A percentile compares a stretch with the other conserved stretches of the same genome.
phyloP scores from a whole-genome alignment of 2,329 filamentous ascomycete species.

The Phyllosticta citribraziliensis region DNA sequence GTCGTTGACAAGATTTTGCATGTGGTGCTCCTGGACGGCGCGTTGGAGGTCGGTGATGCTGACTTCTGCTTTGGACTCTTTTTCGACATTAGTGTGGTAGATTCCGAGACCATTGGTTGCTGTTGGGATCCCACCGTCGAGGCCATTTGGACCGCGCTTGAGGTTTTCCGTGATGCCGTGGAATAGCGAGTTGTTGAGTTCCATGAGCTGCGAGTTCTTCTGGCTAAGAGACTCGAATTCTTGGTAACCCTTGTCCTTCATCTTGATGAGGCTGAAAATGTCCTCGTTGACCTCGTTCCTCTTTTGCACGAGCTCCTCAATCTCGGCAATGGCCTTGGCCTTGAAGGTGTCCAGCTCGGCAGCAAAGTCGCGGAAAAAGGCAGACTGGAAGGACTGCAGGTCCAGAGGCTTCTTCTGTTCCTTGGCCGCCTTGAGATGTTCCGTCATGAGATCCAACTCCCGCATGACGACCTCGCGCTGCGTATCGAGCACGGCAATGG shows the following conservation, averaged over 20 bases:
- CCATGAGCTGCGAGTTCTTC: conserved; percentile 83
- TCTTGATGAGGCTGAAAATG: conserved; percentile 67
- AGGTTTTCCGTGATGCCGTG: conserved; percentile 90
- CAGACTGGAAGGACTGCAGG: conserved; percentile 56
- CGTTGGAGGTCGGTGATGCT: conserved; percentile 37
- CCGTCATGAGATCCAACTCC: conserved; percentile 80
- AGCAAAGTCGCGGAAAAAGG: conserved; percentile 53
- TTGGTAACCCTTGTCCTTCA: conserved; percentile 85
- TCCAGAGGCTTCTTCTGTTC: conserved; percentile 72
- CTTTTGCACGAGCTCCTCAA: conserved; percentile 85
- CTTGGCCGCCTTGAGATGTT: conserved; percentile 80
- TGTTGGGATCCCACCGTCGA: conserved; percentile 31
- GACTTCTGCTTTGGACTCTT: conserved; percentile 28
- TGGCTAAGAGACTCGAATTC: conserved; percentile 92
- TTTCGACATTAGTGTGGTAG: conserved; percentile 33
- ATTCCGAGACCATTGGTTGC: conserved; percentile 53
- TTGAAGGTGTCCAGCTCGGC: conserved; percentile 60
- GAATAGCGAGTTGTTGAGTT: conserved; percentile 91
- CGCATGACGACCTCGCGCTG: conserved; percentile 93
- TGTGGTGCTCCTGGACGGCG: conserved; percentile 20
- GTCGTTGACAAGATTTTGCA: conserved; percentile 36
- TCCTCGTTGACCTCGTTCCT: conserved; percentile 78
- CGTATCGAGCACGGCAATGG: conserved; percentile 86
- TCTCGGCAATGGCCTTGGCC: conserved; percentile 62
- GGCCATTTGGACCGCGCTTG: conserved; percentile 48